These are phyloP conservation scores for Capsicum pubescens DNA, from an alignment of 257 asterid genomes.

Conservation along the genomic window DNA sequence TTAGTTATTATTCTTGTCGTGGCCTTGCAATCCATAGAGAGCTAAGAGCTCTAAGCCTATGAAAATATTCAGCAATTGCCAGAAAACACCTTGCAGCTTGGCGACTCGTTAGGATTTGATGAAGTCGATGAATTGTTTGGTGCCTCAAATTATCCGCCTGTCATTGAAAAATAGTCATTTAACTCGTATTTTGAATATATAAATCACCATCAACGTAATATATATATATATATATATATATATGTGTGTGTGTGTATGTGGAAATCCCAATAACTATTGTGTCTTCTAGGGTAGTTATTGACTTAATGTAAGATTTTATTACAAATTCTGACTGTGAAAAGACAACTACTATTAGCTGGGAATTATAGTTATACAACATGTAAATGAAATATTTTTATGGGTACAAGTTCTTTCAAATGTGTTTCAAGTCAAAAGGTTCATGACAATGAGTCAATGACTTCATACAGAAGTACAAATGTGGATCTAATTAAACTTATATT, in stretches of 20 bases:
- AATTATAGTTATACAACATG: not conserved
- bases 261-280: not conserved
- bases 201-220: too few relatives aligned
- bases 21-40: slow-evolving; percentile 79
- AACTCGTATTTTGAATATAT: not conserved
- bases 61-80: slow-evolving; percentile 77
- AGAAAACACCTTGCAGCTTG: slow-evolving; percentile 78
- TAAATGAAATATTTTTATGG: too few relatives aligned
- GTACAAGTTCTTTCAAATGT: too few relatives aligned
- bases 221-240: too few relatives aligned
- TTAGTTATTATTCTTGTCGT: not conserved
- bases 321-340: not conserved
- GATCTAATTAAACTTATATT: not conserved
- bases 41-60: slow-evolving; percentile 90
- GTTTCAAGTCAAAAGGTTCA: not conserved
- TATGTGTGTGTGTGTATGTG: too few relatives aligned
- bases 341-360: not conserved
- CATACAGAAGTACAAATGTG: not conserved
- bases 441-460: not conserved
- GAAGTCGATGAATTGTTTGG: slow-evolving; percentile 69
- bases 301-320: slow-evolving; percentile 2
- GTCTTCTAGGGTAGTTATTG: not conserved
- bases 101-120: slow-evolving; percentile 63
- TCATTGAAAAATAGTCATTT: not conserved
- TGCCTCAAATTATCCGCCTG: slow-evolving; percentile 85